phyloP scores from a whole-genome alignment of 176 grass and related monocot genomes.

The Areca catechu region DNA sequence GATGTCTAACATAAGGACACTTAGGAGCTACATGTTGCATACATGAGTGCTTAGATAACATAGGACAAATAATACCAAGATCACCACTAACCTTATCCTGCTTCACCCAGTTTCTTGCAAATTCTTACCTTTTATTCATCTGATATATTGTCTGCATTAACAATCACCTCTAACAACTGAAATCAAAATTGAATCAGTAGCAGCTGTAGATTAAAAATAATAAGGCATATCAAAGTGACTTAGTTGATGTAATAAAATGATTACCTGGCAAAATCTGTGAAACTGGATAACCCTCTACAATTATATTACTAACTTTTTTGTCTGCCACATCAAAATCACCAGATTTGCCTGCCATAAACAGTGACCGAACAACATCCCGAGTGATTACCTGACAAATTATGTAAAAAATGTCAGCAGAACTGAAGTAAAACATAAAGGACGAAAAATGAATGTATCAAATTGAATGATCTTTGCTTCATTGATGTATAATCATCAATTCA shows the following conservation, averaged over 20 bases:
- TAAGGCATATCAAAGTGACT: too few species aligned
- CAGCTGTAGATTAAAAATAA: too few species aligned
- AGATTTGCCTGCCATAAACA: conserved; percentile 71
- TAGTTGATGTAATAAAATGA: background rate
- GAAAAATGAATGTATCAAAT: too few species aligned
- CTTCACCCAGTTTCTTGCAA: conserved; percentile 88
- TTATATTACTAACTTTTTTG: conserved; percentile 88
- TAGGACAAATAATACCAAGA: background rate
- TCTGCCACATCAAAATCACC: conserved; percentile 82
- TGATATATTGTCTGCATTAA: conserved; percentile 56
- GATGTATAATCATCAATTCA: too few species aligned
- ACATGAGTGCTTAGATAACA: too few species aligned
- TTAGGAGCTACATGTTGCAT: too few species aligned
- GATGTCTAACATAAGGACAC: too few species aligned
- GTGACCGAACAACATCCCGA: conserved; percentile 58
- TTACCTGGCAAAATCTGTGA: conserved; percentile 86
- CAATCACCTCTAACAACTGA: conserved; percentile 83
- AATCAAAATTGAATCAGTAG: conserved; percentile 22
- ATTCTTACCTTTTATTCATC: conserved; percentile 91
- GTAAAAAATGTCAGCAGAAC: background rate
- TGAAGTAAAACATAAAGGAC: conserved; percentile 10
- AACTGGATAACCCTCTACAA: conserved; percentile 92
- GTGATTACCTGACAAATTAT: conserved; percentile 69
- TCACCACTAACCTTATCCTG: conserved; percentile 81
- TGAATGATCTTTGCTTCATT: too few species aligned